Conservation (phyloP, 2,329 filamentous ascomycete genomes). For the Venturia nashicola region DNA sequence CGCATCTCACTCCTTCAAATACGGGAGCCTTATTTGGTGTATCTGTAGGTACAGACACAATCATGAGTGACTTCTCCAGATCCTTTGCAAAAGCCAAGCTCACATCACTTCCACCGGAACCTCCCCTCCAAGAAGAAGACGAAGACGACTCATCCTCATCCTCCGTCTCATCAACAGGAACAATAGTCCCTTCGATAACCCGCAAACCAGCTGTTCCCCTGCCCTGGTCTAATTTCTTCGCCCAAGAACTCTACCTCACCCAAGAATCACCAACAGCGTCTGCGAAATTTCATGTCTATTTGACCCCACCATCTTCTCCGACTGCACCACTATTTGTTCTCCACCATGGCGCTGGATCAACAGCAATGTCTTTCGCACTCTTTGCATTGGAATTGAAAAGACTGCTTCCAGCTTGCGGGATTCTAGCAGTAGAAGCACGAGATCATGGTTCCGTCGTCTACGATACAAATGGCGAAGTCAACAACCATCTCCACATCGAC, state of each 20-base stretch:
- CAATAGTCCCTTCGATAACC: slow-evolving; percentile 68
- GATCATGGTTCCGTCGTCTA: slow-evolving; percentile 64
- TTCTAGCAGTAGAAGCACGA: slow-evolving; percentile 75
- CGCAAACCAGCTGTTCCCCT: slow-evolving; percentile 50
- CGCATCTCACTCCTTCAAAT: too few relatives aligned
- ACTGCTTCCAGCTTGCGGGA: slow-evolving; percentile 64
- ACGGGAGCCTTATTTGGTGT: too few relatives aligned
- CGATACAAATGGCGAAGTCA: slow-evolving; percentile 20
- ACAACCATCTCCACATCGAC: slow-evolving; percentile 56
- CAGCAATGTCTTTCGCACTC: slow-evolving; percentile 80
- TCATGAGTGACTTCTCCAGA: slow-evolving; percentile 72
- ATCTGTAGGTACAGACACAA: too few relatives aligned
- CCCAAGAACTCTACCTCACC: slow-evolving; percentile 69
- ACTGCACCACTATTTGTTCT: slow-evolving; percentile 78
- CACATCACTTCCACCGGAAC: slow-evolving; percentile 45
- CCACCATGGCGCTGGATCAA: slow-evolving; percentile 91
- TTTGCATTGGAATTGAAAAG: slow-evolving; percentile 67
- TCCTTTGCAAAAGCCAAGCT: slow-evolving; percentile 69
- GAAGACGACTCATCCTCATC: slow-evolving; percentile 43
- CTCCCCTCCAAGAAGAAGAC: slow-evolving; percentile 36
- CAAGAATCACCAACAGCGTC: slow-evolving; percentile 25
- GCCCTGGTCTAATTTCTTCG: slow-evolving; percentile 84
- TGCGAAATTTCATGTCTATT: slow-evolving; percentile 71
- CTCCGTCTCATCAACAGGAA: slow-evolving; percentile 86
- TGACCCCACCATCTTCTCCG: slow-evolving; percentile 58